Base-by-base conservation (phyloP, 2,329 filamentous ascomycete species). In the Fusarium sp. region DNA sequence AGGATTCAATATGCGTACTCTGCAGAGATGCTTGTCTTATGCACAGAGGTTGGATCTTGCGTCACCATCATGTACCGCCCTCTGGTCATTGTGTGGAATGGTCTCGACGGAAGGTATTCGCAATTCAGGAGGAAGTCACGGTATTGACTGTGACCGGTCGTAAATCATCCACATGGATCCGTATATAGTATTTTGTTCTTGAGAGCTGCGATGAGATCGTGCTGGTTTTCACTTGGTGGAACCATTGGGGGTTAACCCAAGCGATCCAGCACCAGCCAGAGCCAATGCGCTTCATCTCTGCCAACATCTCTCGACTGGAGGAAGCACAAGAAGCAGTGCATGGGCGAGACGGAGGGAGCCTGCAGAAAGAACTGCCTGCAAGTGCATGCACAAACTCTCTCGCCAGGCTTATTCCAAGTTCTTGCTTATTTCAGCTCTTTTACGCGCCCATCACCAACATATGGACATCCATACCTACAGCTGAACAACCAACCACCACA, bases 131-230 rank as follows among this genome's bases (percentile, higher is more conserved):
- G 70, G 61, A 57, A 57, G 40, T 44, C 40, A 29, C 62, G 55
- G 63, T 55, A 41, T 48, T 61, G 52, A 32, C 27, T 34, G 37
- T 30, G 49, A 47, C 55, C 65, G 66, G 24, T 77, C 77, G 77
- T 79, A 80, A 80, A 79, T 76, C 47, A 78, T 80, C 77, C 77
- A 69, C 61, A 71, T 71, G 78, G 77, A 79, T 79, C 67, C 74
- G 73, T 80, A 80, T 79, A 71, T 80, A 80, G 78, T 76, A 75
- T 67, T 71, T 62, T 70, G 64, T 63, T 64, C 71, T 66, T 52
- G 49, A 62, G 61, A 51, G 62, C 59, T 54, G 44, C 59, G 64
- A 61, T 57, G 51, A 58, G 57, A 46, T 62, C 57, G 46, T 62
- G 46, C 46, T 63, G 69, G 62, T 65, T 64, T 51, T 57, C 37